Conservation (phyloP, 495 filamentous ascomycete genomes). For the Penicillium tannophilum region DNA sequence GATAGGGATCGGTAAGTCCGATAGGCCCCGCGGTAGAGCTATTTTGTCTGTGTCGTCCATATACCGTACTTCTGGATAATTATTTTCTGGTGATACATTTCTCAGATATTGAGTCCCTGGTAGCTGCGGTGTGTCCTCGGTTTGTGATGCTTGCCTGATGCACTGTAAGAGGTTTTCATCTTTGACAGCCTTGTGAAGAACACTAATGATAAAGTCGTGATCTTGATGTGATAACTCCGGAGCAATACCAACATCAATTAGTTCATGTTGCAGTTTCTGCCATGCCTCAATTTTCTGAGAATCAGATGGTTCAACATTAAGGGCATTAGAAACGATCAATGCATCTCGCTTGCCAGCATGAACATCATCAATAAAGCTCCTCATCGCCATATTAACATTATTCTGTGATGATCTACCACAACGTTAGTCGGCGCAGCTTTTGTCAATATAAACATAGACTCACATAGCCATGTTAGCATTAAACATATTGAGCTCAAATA, state of each 20-base stretch:
- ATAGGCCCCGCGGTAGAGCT: not conserved
- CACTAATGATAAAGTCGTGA: slow-evolving; percentile 17
- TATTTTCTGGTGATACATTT: not conserved
- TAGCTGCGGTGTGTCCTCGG: not conserved
- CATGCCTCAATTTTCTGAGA: slow-evolving; percentile 13
- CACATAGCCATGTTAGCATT: slow-evolving; percentile 27
- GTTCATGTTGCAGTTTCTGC: slow-evolving; percentile 15
- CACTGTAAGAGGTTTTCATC: slow-evolving; percentile 10
- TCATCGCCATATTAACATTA: slow-evolving; percentile 14
- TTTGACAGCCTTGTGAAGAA: slow-evolving; percentile 13
- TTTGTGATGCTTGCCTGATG: not conserved
- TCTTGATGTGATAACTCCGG: slow-evolving; percentile 15
- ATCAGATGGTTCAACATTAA: slow-evolving; percentile 6
- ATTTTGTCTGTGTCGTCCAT: slow-evolving; percentile 13
- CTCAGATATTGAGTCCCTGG: not conserved
- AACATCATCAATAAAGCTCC: slow-evolving; percentile 14
- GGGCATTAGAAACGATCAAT: slow-evolving; percentile 4
- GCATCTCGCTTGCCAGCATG: slow-evolving; percentile 9
- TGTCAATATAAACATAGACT: not conserved
- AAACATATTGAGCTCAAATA: slow-evolving; percentile 21
- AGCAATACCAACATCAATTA: slow-evolving; percentile 14
- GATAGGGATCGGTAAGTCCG: slow-evolving; percentile 3
- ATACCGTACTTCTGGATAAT: slow-evolving; percentile 4
- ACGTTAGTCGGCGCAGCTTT: not conserved
- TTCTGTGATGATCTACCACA: slow-evolving; percentile 19